Evolutionary conservation across 331 rosid species (phyloP), one percentile per base, ranked within the genome.

Genomic region (Acacia pycnantha): DNA sequence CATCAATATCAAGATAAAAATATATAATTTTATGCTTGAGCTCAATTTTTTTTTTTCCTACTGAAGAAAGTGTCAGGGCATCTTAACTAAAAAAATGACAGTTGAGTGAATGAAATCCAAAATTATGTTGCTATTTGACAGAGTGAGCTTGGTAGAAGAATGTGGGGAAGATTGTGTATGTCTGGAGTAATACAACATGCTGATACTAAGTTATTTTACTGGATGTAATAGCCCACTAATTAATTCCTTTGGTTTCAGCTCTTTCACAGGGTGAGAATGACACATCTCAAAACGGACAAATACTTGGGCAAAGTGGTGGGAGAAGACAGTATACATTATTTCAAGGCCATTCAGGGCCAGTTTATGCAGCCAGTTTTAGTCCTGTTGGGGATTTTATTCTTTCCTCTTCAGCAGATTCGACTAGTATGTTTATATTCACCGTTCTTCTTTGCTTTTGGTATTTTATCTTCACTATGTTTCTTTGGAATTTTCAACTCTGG

Each of bases 311-410:
- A 84, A 58, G 79, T 68, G 82, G 92, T 5, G 91, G 85, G 51
- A 91, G 81, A 85, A 83, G 83, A 58, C 73, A 88, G 41, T 91
- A 88, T 81, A 85, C 91, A 8, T 82, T 88, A 48, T 89, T 85
- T 88, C 96, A 89, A 79, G 96, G 93, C 85, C 96, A 88, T 85
- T 89, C 93, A 24, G 96, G 96, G 83, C 96, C 93, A 48, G 91
- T 91, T 83, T 84, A 88, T 85, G 81, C 90, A 29, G 88, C 93
- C 44, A 83, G 89, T 76, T 91, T 91, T 76, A 88, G 90, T 82
- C 96, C 93, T 74, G 62, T 82, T 33, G 91, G 96, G 71, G 95
- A 91, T 80, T 91, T 88, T 78, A 26, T 91, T 61, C 91, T 89
- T 82, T 89, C 92, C 84, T 89, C 96, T 62, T 89, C 96, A 2